Evolutionary conservation across 345 rosid genomes (phyloP).

Genomic region (Eucalyptus globulus): DNA sequence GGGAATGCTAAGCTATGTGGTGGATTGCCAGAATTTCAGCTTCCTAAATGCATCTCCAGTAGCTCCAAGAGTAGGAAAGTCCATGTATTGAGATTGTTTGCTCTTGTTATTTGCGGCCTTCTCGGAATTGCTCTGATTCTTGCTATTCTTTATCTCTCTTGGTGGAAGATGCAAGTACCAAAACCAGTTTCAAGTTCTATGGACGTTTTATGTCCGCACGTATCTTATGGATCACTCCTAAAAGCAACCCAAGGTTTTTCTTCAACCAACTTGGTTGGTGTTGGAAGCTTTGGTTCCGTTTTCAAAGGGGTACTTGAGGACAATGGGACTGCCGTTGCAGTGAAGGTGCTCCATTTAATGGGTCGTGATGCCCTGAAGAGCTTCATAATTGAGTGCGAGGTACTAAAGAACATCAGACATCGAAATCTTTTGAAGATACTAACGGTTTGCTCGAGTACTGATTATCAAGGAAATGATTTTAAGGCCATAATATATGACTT

Average conservation of each 20-base stretch:
- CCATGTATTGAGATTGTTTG: not conserved
- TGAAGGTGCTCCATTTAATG: not conserved
- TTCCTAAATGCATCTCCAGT: not conserved
- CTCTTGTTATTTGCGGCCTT: not conserved
- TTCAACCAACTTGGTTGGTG: not conserved
- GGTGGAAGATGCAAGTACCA: not conserved
- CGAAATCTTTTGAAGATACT: not conserved
- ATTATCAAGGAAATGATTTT: not conserved
- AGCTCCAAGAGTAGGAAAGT: not conserved
- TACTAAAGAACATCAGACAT: not conserved
- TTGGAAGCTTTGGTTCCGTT: not conserved
- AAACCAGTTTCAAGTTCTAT: not conserved
- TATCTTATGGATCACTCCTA: not conserved
- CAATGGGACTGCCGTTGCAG: not conserved
- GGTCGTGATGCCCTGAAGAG: not conserved
- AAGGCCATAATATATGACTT: not conserved
- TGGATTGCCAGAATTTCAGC: not conserved
- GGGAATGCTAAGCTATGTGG: slow-evolving; percentile 1
- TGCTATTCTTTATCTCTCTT: not conserved
- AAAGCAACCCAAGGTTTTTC: not conserved
- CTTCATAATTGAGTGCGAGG: not conserved
- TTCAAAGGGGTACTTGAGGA: not conserved
- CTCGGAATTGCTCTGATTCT: not conserved
- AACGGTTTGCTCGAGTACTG: accelerated
- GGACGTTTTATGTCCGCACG: accelerated